Evolutionary conservation across 805 yeast genomes (phyloP).

Genomic region (Maudiozyma saulgeensis): DNA sequence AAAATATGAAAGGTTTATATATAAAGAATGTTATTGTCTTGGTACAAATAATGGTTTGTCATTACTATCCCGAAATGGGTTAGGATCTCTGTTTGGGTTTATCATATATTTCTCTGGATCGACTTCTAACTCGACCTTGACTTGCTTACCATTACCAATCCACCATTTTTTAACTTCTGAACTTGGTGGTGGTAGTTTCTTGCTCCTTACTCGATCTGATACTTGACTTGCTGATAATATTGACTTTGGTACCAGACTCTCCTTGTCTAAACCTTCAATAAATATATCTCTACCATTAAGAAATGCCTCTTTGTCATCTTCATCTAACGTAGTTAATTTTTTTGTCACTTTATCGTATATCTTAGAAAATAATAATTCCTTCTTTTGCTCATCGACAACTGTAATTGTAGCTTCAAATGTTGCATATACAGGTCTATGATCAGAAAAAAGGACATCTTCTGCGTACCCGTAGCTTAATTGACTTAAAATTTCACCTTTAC

Average conservation of each 20-base stretch:
- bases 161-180: conserved; percentile 84
- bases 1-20: neutral
- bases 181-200: conserved; percentile 75
- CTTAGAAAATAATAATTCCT: conserved; percentile 41
- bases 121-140: conserved; percentile 48
- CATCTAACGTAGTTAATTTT: conserved; percentile 33
- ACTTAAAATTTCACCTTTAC: conserved; percentile 47
- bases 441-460: conserved; percentile 57
- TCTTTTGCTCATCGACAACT: conserved; percentile 51
- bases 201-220: conserved; percentile 15
- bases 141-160: conserved; percentile 69
- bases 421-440: conserved; percentile 85
- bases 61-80: conserved; percentile 56
- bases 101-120: conserved; percentile 37
- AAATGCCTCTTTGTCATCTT: conserved; percentile 43
- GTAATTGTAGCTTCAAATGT: conserved; percentile 53
- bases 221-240: neutral
- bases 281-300: conserved; percentile 24
- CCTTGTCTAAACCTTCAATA: conserved; percentile 9
- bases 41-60: conserved; percentile 33
- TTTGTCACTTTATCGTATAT: conserved; percentile 45
- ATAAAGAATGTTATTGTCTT: neutral
- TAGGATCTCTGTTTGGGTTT: conserved; percentile 60
- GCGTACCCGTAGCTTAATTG: conserved; percentile 55
- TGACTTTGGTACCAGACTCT: conserved; percentile 2